phyloP scores from a whole-genome alignment of 345 rosid genomes.

The Aethionema arabicum region DNA sequence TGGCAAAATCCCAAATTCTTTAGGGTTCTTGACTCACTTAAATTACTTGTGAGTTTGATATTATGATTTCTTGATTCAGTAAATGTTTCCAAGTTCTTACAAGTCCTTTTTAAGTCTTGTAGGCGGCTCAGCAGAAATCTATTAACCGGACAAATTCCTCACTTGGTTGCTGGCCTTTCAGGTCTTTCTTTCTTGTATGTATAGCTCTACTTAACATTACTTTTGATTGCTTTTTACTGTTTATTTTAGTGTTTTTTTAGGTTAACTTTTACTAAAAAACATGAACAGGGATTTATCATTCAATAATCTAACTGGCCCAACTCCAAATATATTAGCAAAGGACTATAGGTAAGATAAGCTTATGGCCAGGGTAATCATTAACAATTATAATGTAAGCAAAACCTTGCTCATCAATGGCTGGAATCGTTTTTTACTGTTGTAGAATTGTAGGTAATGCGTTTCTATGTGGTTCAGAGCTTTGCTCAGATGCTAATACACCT shows the following conservation, averaged over 20 bases:
- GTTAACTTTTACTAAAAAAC: neutral
- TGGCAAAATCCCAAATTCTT: conserved; percentile 76
- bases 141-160: conserved; percentile 77
- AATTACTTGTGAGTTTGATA: conserved; percentile 81
- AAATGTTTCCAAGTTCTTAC: conserved; percentile 13
- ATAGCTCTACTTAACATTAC: conserved; percentile 18
- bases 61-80: conserved; percentile 8
- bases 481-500: conserved; percentile 48
- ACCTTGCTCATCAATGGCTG: neutral
- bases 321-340: conserved; percentile 79
- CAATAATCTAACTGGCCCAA: conserved; percentile 91
- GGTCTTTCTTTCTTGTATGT: conserved; percentile 89
- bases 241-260: conserved; percentile 5
- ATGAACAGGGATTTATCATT: conserved; percentile 76
- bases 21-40: conserved; percentile 67
- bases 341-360: conserved; percentile 60
- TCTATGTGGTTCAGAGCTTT: conserved; percentile 65
- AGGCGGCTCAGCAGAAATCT: conserved; percentile 81
- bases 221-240: neutral
- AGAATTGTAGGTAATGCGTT: conserved; percentile 71
- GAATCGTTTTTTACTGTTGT: conserved; percentile 7
- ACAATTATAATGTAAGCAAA: conserved; percentile 2
- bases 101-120: conserved; percentile 35
- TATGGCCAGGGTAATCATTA: neutral
- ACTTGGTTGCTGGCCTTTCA: conserved; percentile 70